Evolutionary conservation across 2,329 filamentous ascomycete genomes (phyloP).

Genomic region (Atkinsonella texensis): DNA sequence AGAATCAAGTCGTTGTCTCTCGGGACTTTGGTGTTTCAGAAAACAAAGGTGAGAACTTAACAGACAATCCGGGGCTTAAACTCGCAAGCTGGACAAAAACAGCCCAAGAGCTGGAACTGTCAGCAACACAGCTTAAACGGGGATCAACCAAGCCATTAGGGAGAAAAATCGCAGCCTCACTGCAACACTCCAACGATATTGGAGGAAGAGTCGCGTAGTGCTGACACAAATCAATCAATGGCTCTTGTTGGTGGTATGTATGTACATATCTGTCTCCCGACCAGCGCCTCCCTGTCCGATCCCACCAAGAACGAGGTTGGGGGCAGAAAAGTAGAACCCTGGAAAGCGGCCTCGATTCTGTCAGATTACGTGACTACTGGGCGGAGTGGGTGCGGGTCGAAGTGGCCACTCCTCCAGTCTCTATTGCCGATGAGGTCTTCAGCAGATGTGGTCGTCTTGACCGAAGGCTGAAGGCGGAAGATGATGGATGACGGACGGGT

Average conservation of each 20-base stretch:
- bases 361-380: too few species aligned
- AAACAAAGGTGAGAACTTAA: not conserved
- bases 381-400: not conserved
- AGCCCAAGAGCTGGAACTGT: not conserved
- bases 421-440: not conserved
- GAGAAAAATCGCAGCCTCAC: not conserved
- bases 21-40: not conserved
- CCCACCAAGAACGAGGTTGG: not conserved
- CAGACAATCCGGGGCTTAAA: not conserved
- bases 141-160: not conserved
- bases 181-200: not conserved
- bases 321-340: not conserved
- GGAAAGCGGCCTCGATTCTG: not conserved
- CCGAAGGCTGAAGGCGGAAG: not conserved
- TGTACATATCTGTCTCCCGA: not conserved
- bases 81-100: not conserved
- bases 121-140: not conserved
- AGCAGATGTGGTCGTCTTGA: not conserved
- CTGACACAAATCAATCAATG: constrained; percentile 1
- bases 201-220: not conserved
- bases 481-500: not conserved
- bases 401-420: not conserved
- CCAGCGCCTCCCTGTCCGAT: not conserved
- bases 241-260: not conserved
- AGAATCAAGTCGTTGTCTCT: not conserved